Conservation (phyloP, 495 filamentous ascomycete species). For the Apodospora peruviana region DNA sequence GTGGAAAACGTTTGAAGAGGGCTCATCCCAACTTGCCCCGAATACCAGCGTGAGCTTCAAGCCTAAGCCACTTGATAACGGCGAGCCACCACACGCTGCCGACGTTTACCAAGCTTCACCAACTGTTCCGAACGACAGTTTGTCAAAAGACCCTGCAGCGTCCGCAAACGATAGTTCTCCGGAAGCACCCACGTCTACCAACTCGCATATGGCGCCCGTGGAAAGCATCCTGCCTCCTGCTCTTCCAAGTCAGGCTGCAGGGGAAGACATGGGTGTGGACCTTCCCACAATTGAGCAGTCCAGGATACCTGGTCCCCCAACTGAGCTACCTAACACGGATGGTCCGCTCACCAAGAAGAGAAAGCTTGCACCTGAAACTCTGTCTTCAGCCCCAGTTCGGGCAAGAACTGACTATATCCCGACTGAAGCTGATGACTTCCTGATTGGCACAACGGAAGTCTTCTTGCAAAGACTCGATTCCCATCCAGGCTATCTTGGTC, state of each 20-base stretch:
- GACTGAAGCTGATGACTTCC: conserved; percentile 33
- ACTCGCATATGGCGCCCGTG: background rate
- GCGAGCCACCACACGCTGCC: no score
- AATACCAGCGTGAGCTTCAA: background rate
- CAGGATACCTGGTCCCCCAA: background rate
- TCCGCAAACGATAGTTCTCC: background rate
- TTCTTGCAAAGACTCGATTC: conserved; percentile 1
- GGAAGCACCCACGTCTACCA: background rate
- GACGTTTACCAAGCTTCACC: background rate
- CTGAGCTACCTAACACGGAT: background rate
- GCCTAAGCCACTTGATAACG: background rate
- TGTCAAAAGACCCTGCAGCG: no score
- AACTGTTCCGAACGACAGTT: background rate
- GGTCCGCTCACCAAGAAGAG: conserved; percentile 33
- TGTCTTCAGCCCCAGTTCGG: conserved; percentile 29
- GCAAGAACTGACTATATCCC: conserved; percentile 21
- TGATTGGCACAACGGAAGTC: background rate
- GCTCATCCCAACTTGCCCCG: background rate
- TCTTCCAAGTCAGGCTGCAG: background rate
- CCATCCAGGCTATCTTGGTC: conserved; percentile 8
- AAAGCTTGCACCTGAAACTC: conserved; percentile 29
- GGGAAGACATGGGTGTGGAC: background rate
- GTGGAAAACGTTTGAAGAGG: conserved; percentile 12
- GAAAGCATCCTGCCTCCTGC: background rate
- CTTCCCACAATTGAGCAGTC: background rate